Base-by-base conservation (phyloP, 2,329 filamentous ascomycete species). In the Nothophoma quercina region DNA sequence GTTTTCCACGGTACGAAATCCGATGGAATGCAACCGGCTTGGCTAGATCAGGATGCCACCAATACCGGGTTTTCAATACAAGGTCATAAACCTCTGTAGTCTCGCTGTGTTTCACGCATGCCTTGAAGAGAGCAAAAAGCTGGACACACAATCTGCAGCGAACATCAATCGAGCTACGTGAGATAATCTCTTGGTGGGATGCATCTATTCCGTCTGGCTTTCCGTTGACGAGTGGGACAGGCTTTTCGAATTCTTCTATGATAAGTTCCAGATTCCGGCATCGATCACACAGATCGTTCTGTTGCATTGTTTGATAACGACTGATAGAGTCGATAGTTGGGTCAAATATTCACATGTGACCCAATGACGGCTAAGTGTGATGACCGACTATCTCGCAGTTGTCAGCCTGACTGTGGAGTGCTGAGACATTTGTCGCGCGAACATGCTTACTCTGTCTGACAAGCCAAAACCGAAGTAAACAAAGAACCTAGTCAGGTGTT, bases 31-130 rank as follows among this genome's bases (percentile, higher is more conserved):
- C 41, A 9, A 44, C 41, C 7, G 34, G 15, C 13, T 22, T 44
- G 3, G 15, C 22, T 5, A 44, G 41, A 9, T 34, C 41, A 18
- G 41, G 41, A 26, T 44, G 41, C 30, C 29, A 26, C 29, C 30
- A 44, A 22, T 26, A 44, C n/a, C 41, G 41, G 8, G 29, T 34
- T 19, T 44, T 44, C 15, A 44, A 7, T 9, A 44, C n/a, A 18
- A 44, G 29, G 4, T 34, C 30, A 9, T 25, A 15, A 6, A 10
- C 16, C 7, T 19, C 22, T 12, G 30, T 4, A 25, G 21, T 8
- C 5, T 8, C 13, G 7, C 15, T 21, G 2, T 15, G 4, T 23
- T 22, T n/a, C 7, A 15, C 16, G 15, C n/a, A 44, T 2, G 41
- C 41, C 16, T 6, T 9, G 5, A 16, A 32, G 8, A 44, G 9